Evolutionary conservation across 2,329 filamentous ascomycete genomes (phyloP), one percentile per base, ranked within the genome.

Genomic region (Calonectria pseudoreteaudii): DNA sequence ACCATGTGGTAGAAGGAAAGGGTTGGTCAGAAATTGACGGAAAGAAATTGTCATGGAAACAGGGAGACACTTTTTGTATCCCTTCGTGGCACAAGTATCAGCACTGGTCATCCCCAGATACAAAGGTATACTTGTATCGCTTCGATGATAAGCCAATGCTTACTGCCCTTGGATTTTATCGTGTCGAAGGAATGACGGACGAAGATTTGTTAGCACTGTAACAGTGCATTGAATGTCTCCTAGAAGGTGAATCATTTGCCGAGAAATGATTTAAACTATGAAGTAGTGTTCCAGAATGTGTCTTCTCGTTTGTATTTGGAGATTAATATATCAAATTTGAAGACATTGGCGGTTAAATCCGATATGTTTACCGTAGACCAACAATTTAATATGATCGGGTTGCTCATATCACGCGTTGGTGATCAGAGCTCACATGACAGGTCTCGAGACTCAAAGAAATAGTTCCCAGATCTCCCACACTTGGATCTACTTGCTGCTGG

Each of bases 111-210:
- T 80, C 80, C 16, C 66, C 71, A 1, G 74, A 71, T 2, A 77
- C 82, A 41, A 81, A 80, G 0, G 86, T 87, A 0, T 91, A 91
- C 76, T 74, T 91, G 34, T 90, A 90, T 73, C 83, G 87, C 0
- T 90, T 91, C 73, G 86, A 90, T 74, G 90, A 91, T 74, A 88
- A 86, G 81, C 89, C 89, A 0, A 90, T 91, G 88, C 80, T 91
- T 3, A 85, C 82, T 14, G 82, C 86, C 0, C 79, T 91, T 38
- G 89, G 89, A 0, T 90, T 90, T 68, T 90, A 79, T n/a, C 68
- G 77, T 0, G 64, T 72, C 1, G 76, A 70, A 0, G 77, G 76
- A 2, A 62, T 72, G 56, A 38, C 56, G 5, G 56, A 60, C 38
- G 34, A 60, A 14, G 56, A 60, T 2, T 31, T 60, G n/a, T 13